Evolutionary conservation across 2,329 filamentous ascomycete genomes (phyloP), one percentile per base, ranked within the genome.

Genomic region (Whalleya microplaca): DNA sequence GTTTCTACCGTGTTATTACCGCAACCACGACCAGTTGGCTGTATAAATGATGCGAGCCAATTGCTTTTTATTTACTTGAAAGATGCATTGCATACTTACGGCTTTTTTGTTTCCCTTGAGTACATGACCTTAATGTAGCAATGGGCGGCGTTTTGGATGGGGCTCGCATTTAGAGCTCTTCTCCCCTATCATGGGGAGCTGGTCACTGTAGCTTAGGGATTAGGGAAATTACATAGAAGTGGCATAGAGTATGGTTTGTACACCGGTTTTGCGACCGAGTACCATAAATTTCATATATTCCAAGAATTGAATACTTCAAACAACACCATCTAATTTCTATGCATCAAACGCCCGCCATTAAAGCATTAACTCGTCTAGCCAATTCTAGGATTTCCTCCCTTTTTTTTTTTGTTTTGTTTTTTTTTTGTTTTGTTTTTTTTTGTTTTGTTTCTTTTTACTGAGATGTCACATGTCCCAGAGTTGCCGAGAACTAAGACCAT

Each of bases 1-100:
- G 83, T 86, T 86, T 65, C 69, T 86, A 53, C 84, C 84, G 46
- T 81, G 84, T 68, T 86, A 85, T 64, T 82, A 82, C 64, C 81
- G 81, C 44, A 81, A 83, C 59, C 80, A 84, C 64, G 81, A 84
- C 55, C 82, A 84, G 64, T 72, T 85, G 50, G 82, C 82, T 53
- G 81, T 85, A 32, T 85, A 73, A 49, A 41, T 48, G 18, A 19
- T 47, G 8, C 45, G 21, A 47, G 48, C 23, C 41, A 53, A 29
- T 61, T 52, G 29, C 37, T 49, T 5, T 29, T 21, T 41, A 21
- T 14, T 14, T 42, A 57, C 49, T 37, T 16, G 32, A 37, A 37
- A 50, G 53, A 58, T 40, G 46, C 52, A 61, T 52, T 12, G 53
- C 57, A 55, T 55, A 52, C 42, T 61, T 55, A 18, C 41, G 41